These are phyloP conservation scores for Pseudognaphalium luteoalbum DNA, from an alignment of 129 eudicot genomes.

Conservation along the genomic window DNA sequence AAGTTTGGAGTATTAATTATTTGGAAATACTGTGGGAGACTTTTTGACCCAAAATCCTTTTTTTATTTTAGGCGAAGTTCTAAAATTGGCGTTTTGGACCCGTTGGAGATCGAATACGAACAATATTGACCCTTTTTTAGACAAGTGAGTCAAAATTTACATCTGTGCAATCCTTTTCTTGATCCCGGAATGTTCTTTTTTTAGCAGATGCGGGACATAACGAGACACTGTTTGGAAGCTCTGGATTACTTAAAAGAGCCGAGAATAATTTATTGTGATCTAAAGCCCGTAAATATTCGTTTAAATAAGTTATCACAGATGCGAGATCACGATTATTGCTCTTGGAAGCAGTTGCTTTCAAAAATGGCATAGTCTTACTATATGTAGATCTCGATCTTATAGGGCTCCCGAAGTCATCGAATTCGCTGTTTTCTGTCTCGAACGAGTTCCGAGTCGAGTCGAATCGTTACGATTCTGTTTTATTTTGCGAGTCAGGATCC, in stretches of 20 bases:
- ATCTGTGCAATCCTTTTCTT: slow-evolving; percentile 9
- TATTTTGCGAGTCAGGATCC: too few species aligned
- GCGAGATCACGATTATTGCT: slow-evolving; percentile 91
- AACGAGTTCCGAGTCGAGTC: too few species aligned
- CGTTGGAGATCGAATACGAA: not conserved
- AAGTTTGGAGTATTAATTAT: not conserved
- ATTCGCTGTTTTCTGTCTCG: too few species aligned
- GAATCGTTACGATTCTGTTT: too few species aligned
- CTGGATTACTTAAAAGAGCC: slow-evolving; percentile 63
- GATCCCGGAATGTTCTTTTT: slow-evolving; percentile 1
- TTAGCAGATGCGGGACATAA: slow-evolving; percentile 51
- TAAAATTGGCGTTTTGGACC: not conserved
- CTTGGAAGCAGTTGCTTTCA: slow-evolving; percentile 97
- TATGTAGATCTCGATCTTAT: slow-evolving; percentile 97
- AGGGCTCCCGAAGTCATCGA: slow-evolving; percentile 97
- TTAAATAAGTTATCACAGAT: slow-evolving; percentile 79
- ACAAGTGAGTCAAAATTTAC: too few species aligned
- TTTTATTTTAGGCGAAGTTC: not conserved
- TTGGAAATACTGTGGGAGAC: not conserved
- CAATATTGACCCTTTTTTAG: too few species aligned
- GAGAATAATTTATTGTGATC: slow-evolving; percentile 92
- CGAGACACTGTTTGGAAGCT: slow-evolving; percentile 92
- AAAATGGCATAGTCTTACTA: slow-evolving; percentile 66
- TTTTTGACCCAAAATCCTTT: not conserved
- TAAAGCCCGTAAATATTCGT: slow-evolving; percentile 89